Conservation (phyloP, 441 rosid species). For the Euphorbia celastroides region DNA sequence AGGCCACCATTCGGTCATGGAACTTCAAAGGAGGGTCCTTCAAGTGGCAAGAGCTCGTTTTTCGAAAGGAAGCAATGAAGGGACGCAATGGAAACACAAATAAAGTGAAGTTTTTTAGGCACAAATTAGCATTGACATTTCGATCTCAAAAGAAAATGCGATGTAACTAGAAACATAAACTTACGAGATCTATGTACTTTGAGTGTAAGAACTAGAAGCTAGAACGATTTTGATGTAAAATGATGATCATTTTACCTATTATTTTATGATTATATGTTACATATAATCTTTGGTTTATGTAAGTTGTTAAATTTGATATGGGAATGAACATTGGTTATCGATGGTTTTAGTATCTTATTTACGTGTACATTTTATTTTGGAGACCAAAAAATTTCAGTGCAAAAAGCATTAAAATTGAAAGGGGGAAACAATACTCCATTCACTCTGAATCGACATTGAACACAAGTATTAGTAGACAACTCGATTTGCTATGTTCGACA, state of each 20-base stretch:
- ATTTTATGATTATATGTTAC: conserved; percentile 2
- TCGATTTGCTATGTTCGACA: no score
- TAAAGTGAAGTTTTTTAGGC: no score
- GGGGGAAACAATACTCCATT: no score
- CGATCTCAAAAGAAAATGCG: not conserved
- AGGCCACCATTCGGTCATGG: conserved; percentile 73
- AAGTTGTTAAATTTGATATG: not conserved
- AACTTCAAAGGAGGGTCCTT: conserved; percentile 54
- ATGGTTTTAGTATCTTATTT: no score
- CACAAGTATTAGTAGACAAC: no score
- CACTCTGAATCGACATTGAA: no score
- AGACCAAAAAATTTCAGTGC: no score
- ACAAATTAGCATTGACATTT: not conserved
- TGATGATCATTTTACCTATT: conserved; percentile 1
- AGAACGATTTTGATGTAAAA: not conserved
- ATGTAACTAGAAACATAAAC: not conserved
- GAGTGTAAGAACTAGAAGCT: not conserved
- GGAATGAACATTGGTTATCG: no score
- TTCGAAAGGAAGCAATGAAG: conserved; percentile 17
- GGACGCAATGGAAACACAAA: not conserved
- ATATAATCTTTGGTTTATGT: not conserved
- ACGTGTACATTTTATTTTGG: no score
- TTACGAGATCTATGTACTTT: not conserved
- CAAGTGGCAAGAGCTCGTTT: conserved; percentile 27
- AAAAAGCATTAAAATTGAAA: no score